Percentiles rank a stretch among this genome's conserved stretches.
Conservation (phyloP, 345 rosid genomes). For the Anacardium occidentale region DNA sequence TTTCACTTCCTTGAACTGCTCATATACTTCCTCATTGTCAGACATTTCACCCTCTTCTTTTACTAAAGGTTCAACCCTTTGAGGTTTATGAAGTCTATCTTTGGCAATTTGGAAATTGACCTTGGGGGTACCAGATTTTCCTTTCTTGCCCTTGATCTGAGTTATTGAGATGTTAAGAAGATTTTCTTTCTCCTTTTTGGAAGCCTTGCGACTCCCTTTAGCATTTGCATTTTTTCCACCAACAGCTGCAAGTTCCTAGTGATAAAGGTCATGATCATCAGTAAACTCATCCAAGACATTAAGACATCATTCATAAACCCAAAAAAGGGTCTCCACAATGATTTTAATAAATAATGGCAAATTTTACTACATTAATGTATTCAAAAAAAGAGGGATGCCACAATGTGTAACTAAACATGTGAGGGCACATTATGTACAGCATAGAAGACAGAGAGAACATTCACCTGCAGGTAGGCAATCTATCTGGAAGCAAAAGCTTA, state of each 20-base stretch:
- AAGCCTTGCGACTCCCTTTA: conserved; percentile 65
- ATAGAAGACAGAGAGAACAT: too few relatives aligned
- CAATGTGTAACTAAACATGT: too few relatives aligned
- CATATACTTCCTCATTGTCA: conserved; percentile 85
- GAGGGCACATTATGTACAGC: too few relatives aligned
- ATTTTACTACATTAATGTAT: too few relatives aligned
- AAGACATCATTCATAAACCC: background rate
- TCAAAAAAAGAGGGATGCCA: too few relatives aligned
- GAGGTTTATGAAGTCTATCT: conserved; percentile 61
- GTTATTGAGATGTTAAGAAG: conserved; percentile 41
- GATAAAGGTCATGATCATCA: conserved; percentile 16
- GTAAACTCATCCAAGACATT: background rate
- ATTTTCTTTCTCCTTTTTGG: conserved; percentile 65
- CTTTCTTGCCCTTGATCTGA: conserved; percentile 51
- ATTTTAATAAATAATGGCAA: too few relatives aligned
- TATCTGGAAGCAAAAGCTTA: too few relatives aligned
- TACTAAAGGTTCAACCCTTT: conserved; percentile 62
- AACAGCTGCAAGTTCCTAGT: conserved; percentile 76
- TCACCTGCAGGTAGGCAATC: too few relatives aligned
- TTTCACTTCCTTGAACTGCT: conserved; percentile 96
- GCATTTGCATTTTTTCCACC: conserved; percentile 69
- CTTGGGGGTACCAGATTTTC: conserved; percentile 47
- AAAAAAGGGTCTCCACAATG: too few relatives aligned
- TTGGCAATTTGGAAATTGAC: conserved; percentile 36
- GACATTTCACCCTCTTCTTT: conserved; percentile 99